Percentiles rank a stretch among this genome's conserved stretches.
These are phyloP conservation scores for Cutaneotrichosporon arboriforme DNA, from an alignment of 1,284 basidiomycete species.

Conservation along the genomic window DNA sequence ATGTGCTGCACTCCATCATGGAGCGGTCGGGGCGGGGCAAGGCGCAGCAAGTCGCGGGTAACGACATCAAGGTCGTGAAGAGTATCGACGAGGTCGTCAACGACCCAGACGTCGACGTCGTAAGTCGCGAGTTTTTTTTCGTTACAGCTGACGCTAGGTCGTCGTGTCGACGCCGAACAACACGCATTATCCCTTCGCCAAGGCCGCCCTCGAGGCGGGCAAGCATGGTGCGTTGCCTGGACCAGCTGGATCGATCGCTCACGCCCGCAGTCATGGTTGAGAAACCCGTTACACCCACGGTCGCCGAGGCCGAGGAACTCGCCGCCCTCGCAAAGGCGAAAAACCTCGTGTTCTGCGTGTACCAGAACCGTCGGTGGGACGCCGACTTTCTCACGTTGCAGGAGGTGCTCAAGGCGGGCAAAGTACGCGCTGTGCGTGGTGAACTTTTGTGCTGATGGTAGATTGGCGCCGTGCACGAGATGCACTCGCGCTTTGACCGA, in stretches of 20 bases:
- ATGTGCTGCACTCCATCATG: conserved; percentile 62
- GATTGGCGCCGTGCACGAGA: conserved; percentile 35
- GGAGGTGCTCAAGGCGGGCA: conserved; percentile 54
- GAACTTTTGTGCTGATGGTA: conserved; percentile 10
- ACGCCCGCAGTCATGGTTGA: conserved; percentile 61
- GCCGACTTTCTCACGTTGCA: conserved; percentile 69
- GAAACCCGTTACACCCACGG: conserved; percentile 71
- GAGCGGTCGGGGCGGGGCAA: conserved; percentile 37
- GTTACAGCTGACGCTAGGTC: conserved; percentile 24
- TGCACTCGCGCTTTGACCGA: conserved; percentile 60
- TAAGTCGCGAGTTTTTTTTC: conserved; percentile 18
- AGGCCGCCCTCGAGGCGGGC: conserved; percentile 58
- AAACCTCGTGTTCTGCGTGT: conserved; percentile 61
- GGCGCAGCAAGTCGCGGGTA: conserved; percentile 30
- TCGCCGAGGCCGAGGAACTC: conserved; percentile 62
- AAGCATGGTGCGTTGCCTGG: conserved; percentile 59
- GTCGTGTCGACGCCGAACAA: conserved; percentile 72
- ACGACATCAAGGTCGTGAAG: conserved; percentile 42
- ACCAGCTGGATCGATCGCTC: conserved; percentile 16
- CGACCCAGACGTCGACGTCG: conserved; percentile 48
- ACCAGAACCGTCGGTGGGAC: conserved; percentile 60
- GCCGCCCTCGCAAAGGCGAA: conserved; percentile 61
- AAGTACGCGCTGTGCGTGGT: conserved; percentile 51
- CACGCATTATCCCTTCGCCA: conserved; percentile 63
- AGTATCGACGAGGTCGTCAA: conserved; percentile 43